A percentile compares a stretch with the other conserved stretches of the same genome.
These are phyloP conservation scores for Buxus sempervirens DNA, from an alignment of 164 flowering plant species.

Conservation along the genomic window DNA sequence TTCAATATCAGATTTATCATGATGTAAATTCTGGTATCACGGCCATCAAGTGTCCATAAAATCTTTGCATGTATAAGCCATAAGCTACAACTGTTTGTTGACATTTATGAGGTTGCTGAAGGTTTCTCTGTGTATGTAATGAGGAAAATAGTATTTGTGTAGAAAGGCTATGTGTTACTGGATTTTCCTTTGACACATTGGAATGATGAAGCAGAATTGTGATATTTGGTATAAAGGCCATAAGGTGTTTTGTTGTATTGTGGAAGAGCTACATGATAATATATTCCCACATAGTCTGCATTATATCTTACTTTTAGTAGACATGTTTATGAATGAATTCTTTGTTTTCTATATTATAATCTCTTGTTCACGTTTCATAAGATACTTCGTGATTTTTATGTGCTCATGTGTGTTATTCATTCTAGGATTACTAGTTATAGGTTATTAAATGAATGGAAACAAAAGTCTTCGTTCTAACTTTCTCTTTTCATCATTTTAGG, in stretches of 20 bases:
- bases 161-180: background rate
- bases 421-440: no score
- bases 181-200: no score
- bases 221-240: no score
- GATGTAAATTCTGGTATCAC: no score
- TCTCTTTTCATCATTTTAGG: slow-evolving; percentile 3
- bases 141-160: background rate
- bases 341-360: no score
- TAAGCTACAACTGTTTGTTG: no score
- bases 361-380: background rate
- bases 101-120: no score
- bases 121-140: background rate
- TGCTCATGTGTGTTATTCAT: background rate
- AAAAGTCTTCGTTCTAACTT: background rate
- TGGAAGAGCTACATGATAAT: background rate
- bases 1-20: no score
- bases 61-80: no score
- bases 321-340: background rate
- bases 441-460: background rate
- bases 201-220: no score
- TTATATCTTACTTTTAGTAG: background rate
- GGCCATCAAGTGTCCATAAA: no score
- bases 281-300: background rate
- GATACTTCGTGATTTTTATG: background rate
- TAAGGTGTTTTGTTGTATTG: background rate